Evolutionary conservation across 345 rosid genomes (phyloP), one percentile per base, ranked within the genome.

Genomic region (Hibiscus trionum): DNA sequence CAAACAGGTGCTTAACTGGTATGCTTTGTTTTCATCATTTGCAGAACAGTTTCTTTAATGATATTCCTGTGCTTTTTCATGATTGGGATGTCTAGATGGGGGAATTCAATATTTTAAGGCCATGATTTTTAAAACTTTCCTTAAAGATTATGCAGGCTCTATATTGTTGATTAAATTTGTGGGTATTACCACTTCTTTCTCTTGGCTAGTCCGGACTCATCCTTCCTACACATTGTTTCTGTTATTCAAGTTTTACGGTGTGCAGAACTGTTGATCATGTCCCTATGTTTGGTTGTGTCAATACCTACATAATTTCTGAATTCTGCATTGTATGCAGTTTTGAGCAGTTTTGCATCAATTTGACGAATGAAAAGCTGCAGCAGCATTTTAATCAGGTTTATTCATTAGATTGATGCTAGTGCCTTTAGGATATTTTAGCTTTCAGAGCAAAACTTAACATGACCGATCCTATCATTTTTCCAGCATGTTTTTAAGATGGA

Each of bases 1-100:
- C 98, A 87, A 95, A 95, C 99, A 95, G 99, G 99, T 95, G 99
- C 99, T 88, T 89, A 83, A 80, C 90, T 63, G 97, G 99, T 92
- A 92, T 68, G 96, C 96, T 84, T 90, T 85, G 70, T 79, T 79
- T 84, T 87, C 91, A 74, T 86, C 76, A 77, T 75, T 79, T 73
- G 29, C 19, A 10, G 16, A 44, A 58, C 35, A 47, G 21, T 71
- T 71, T 71, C 66, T 59, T 71, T 60, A 10, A 39, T 16, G 66
- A 60, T 42, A 71, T 26, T 44, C 66, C 57, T 46, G 37, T 9
- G 31, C 8, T 27, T 60, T 24, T 60, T 60, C 64, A 15, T 46
- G 56, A 60, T 24, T 12, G 58, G 66, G 57, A 60, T 71, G 39
- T 58, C 61, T 71, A 58, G 53, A 4, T 50, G 1, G 21, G 61